Percentiles rank a stretch among this genome's conserved stretches.
phyloP scores from a whole-genome alignment of 306 rosid genomes.

The Dalbergia oliveri region DNA sequence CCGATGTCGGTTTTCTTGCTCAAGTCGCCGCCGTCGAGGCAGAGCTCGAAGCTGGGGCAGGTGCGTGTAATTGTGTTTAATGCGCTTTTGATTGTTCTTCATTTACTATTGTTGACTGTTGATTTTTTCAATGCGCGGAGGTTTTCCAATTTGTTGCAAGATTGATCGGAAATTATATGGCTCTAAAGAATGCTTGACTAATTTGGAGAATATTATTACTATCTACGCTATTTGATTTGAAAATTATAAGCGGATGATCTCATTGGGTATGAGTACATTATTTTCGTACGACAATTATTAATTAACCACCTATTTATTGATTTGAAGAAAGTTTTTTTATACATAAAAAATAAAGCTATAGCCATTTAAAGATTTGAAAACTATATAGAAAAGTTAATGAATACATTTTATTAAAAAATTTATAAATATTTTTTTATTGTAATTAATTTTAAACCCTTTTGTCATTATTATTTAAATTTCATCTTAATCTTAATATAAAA shows the following conservation, averaged over 20 bases:
- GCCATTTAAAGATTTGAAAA: not conserved
- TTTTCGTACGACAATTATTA: not conserved
- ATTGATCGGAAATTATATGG: not conserved
- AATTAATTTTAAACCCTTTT: too few species aligned
- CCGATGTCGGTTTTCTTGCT: slow-evolving; percentile 51
- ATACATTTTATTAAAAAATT: too few species aligned
- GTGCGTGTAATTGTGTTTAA: not conserved
- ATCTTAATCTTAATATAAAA: not conserved
- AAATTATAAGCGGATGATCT: not conserved
- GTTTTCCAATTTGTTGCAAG: not conserved
- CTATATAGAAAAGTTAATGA: not conserved
- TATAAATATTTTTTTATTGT: too few species aligned
- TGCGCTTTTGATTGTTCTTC: not conserved
- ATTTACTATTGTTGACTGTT: not conserved
- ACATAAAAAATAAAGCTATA: not conserved
- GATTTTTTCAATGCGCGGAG: not conserved
- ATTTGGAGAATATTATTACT: too few species aligned
- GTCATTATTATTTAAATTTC: not conserved
- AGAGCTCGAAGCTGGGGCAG: slow-evolving; percentile 40
- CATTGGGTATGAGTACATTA: not conserved
- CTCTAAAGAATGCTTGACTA: too few species aligned
- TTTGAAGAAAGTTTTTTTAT: not conserved
- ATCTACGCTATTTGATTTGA: not conserved
- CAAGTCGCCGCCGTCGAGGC: slow-evolving; percentile 35
- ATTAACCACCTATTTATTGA: not conserved